These are phyloP conservation scores for Candida loeiensis DNA, from an alignment of 805 yeast genomes.

Conservation along the genomic window DNA sequence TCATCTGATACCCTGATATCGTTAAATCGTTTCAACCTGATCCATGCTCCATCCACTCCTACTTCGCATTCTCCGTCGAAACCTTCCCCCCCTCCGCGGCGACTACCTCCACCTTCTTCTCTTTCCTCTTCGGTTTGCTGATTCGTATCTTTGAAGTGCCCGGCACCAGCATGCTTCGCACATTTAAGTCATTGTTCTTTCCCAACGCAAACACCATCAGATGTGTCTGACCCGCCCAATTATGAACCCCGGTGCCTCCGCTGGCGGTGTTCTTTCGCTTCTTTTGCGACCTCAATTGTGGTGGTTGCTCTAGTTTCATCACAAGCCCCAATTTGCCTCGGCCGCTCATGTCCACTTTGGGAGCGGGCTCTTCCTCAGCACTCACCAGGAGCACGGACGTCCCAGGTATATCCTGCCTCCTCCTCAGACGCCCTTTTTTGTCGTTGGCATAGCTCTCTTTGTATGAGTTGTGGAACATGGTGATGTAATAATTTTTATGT, in stretches of 20 bases:
- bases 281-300: not conserved
- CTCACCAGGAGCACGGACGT: conserved; percentile 10
- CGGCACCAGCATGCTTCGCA: conserved; percentile 12
- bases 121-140: conserved; percentile 6
- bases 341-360: not conserved
- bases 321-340: not conserved
- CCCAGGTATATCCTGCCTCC: conserved; percentile 11
- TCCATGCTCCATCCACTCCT: no score
- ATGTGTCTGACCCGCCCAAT: conserved; percentile 8
- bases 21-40: no score
- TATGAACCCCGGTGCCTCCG: conserved; percentile 6
- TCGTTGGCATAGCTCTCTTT: conserved; percentile 6
- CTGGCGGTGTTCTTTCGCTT: conserved; percentile 1
- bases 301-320: conserved; percentile 2
- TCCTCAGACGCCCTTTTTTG: conserved; percentile 4
- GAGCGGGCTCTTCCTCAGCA: conserved; percentile 1
- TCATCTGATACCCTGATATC: no score
- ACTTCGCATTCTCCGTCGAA: not conserved
- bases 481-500: conserved; percentile 1
- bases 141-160: conserved; percentile 15
- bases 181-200: conserved; percentile 10
- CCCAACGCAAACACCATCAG: conserved; percentile 12
- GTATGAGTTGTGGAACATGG: conserved; percentile 10
- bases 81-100: no score
- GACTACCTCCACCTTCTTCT: not conserved